Percentiles rank a stretch among this genome's conserved stretches.
phyloP scores from a whole-genome alignment of 805 yeast genomes.

The Torulaspora delbrueckii region DNA sequence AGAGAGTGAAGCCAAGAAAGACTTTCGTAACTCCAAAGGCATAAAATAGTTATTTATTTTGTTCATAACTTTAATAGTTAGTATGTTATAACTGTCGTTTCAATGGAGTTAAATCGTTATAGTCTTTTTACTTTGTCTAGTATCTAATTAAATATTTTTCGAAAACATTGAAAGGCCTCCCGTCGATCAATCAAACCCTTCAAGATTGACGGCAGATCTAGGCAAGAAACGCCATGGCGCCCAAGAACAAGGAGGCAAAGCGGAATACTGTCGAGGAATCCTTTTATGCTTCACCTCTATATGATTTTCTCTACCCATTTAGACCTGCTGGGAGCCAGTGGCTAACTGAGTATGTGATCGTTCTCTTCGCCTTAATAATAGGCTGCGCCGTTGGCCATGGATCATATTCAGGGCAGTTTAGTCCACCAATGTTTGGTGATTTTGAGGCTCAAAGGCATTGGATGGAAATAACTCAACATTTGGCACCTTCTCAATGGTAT shows the following conservation, averaged over 20 bases:
- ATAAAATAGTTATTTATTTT: too few relatives aligned
- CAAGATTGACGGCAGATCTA: background rate
- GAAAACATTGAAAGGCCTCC: too few relatives aligned
- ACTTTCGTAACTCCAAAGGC: background rate
- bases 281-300: constrained; percentile 60
- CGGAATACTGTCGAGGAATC: constrained; percentile 22
- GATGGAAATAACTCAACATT: constrained; percentile 82
- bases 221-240: background rate
- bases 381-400: constrained; percentile 88
- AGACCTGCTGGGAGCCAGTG: constrained; percentile 82
- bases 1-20: constrained; percentile 25
- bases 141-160: background rate
- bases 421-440: constrained; percentile 86
- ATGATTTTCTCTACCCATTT: constrained; percentile 74
- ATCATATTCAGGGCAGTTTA: constrained; percentile 66
- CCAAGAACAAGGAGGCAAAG: constrained; percentile 3
- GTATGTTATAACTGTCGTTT: too few relatives aligned
- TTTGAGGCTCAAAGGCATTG: constrained; percentile 98
- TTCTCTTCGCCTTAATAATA: constrained; percentile 67
- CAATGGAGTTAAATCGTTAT: too few relatives aligned
- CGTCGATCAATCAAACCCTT: too few relatives aligned
- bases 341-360: constrained; percentile 76
- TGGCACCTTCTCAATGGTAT: constrained; percentile 80
- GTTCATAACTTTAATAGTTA: too few relatives aligned
- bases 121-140: too few relatives aligned